Percentiles rank a stretch among this genome's conserved stretches.
Evolutionary conservation across 441 rosid genomes (phyloP).

Genomic region (Bruguiera hainesii): DNA sequence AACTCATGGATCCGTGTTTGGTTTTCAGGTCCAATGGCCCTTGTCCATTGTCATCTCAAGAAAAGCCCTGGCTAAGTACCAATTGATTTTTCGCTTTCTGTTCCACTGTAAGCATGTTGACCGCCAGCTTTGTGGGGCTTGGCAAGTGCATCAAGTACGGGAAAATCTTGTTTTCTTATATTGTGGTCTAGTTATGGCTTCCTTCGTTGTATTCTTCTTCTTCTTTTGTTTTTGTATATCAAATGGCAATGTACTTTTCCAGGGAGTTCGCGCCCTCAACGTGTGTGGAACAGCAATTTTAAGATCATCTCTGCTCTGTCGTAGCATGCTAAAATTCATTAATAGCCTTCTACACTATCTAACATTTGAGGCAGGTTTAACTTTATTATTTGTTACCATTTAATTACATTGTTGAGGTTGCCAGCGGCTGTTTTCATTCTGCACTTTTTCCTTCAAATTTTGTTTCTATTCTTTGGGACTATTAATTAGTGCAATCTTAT

Average conservation of each 20-base stretch:
- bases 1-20: constrained; percentile 10
- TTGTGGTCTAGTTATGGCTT: constrained; percentile 1
- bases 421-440: background rate
- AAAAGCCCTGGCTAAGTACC: constrained; percentile 85
- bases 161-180: constrained; percentile 18
- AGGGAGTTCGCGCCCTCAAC: constrained; percentile 84
- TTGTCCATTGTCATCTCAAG: constrained; percentile 89
- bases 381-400: constrained; percentile 12
- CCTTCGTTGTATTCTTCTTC: background rate
- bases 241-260: constrained; percentile 24
- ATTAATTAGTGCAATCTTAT: background rate
- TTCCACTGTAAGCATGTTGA: constrained; percentile 96
- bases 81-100: constrained; percentile 85
- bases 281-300: constrained; percentile 70
- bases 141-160: constrained; percentile 98
- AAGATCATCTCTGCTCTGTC: constrained; percentile 92
- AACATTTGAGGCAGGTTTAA: constrained; percentile 85
- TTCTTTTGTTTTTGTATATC: constrained; percentile 19
- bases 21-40: constrained; percentile 92
- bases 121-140: constrained; percentile 93
- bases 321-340: constrained; percentile 95
- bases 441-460: background rate
- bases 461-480: background rate
- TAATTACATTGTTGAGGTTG: background rate
- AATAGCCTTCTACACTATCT: constrained; percentile 94